phyloP scores from a whole-genome alignment of 1,284 basidiomycete species.

The Leucoagaricus sp. region DNA sequence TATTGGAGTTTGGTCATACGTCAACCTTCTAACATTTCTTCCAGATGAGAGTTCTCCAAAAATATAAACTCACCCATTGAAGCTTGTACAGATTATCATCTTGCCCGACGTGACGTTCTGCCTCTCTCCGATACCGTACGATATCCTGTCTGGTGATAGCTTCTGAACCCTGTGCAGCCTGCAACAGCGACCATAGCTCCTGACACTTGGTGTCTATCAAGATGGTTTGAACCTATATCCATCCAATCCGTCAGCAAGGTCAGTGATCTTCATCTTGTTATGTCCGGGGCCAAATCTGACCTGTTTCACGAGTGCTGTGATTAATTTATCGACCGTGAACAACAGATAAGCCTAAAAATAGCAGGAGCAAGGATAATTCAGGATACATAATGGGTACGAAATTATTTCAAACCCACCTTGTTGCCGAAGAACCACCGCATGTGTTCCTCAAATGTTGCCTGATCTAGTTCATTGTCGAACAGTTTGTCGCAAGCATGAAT shows the following conservation, averaged over 20 bases:
- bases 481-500: conserved; percentile 92
- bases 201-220: conserved; percentile 74
- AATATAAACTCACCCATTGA: conserved; percentile 75
- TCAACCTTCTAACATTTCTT: conserved; percentile 2
- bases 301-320: conserved; percentile 88
- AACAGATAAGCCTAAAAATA: conserved; percentile 74
- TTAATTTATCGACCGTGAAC: conserved; percentile 92
- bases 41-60: conserved; percentile 16
- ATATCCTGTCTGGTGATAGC: conserved; percentile 71
- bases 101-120: conserved; percentile 81
- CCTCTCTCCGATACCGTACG: conserved; percentile 89
- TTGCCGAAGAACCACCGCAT: conserved; percentile 97
- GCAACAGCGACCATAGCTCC: conserved; percentile 67
- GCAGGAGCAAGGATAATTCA: conserved; percentile 12
- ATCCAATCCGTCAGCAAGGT: not conserved
- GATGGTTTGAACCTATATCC: conserved; percentile 78
- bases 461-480: conserved; percentile 93
- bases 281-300: conserved; percentile 41
- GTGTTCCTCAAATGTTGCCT: conserved; percentile 89
- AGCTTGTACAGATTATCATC: conserved; percentile 93
- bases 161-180: conserved; percentile 53
- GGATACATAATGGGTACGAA: conserved; percentile 13
- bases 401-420: conserved; percentile 58
- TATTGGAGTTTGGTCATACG: conserved; percentile 32
- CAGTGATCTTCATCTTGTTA: conserved; percentile 10